Evolutionary conservation across 1,139 yeast genomes (phyloP), one percentile per base, ranked within the genome.

Genomic region (Candida neerlandica): DNA sequence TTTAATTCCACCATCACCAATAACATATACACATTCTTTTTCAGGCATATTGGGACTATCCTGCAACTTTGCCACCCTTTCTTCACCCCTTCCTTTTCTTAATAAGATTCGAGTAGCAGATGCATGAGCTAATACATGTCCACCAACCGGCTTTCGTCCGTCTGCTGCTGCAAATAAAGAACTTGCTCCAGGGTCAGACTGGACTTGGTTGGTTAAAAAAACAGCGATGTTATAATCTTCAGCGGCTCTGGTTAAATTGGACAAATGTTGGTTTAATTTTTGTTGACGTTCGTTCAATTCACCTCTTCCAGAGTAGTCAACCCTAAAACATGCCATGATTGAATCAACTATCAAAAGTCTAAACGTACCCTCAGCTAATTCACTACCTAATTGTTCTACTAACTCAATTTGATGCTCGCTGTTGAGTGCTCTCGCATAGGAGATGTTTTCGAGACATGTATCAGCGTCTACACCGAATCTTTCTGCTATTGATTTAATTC

Each of bases 121-220:
- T 1, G 86, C 86, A 63, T 82, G 86, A 0, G 86, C 86, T 48
- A 82, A 63, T 34, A 82, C 82, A 62, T 82, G 87, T 0, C 86
- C 87, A 26, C 86, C 87, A 51, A 82, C 79, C 0, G 87, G 87
- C 59, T 82, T 82, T 52, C 86, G 71, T 9, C 86, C 85, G 63
- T 83, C 87, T 15, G 84, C 85, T 33, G 84, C 71, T 0, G 86
- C 86, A 67, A 82, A 82, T 48, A 82, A 63, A 2, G 85, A 81
- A 48, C 85, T 80, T 0, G 86, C 87, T 42, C 87, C 87, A 1
- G 86, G 86, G 56, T 82, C 86, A n/a, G 85, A 78, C 60, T 82
- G 87, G 10, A 81, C 86, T 59, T 82, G 86, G 51, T 82, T 82
- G 1, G 86, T 82, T 66, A 82, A 66, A 54, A 82, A 81, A 1